Percentiles rank a stretch among this genome's conserved stretches.
These are phyloP conservation scores for Diplotaxis tenuifolia DNA, from an alignment of 345 rosid species.

Conservation along the genomic window DNA sequence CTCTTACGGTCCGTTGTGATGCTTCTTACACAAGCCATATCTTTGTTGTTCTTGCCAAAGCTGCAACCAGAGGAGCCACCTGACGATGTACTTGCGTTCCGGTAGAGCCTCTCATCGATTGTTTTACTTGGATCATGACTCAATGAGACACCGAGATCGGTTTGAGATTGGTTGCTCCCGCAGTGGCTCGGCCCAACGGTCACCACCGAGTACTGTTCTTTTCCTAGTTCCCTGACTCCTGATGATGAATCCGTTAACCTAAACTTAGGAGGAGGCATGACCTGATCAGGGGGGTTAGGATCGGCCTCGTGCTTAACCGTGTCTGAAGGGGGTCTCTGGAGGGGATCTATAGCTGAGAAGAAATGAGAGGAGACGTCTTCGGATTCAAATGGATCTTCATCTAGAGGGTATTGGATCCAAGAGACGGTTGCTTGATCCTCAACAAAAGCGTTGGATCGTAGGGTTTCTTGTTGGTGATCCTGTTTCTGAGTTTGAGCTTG, in stretches of 20 bases:
- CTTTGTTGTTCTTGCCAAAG: conserved; percentile 46
- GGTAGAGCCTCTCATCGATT: conserved; percentile 41
- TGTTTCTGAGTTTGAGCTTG: conserved; percentile 9
- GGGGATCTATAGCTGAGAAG: conserved; percentile 31
- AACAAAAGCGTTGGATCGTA: conserved; percentile 28
- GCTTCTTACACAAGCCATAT: conserved; percentile 36
- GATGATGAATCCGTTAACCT: conserved; percentile 37
- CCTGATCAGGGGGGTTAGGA: conserved; percentile 40
- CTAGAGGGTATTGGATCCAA: conserved; percentile 63
- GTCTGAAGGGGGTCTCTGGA: conserved; percentile 30
- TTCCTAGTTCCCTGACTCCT: conserved; percentile 30
- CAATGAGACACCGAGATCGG: conserved; percentile 42
- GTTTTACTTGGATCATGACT: conserved; percentile 40
- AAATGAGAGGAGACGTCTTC: conserved; percentile 51
- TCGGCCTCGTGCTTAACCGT: conserved; percentile 26
- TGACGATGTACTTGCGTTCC: conserved; percentile 53
- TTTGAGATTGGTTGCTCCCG: conserved; percentile 51
- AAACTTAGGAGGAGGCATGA: conserved; percentile 50
- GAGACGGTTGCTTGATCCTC: conserved; percentile 60
- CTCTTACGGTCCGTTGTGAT: conserved; percentile 45
- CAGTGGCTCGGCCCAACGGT: conserved; percentile 65
- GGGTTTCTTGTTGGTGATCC: conserved; percentile 8
- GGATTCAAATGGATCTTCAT: conserved; percentile 55
- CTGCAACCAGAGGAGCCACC: conserved; percentile 74
- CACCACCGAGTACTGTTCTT: conserved; percentile 49